Conservation (phyloP, 345 rosid species). For the Arabidopsis suecica region DNA sequence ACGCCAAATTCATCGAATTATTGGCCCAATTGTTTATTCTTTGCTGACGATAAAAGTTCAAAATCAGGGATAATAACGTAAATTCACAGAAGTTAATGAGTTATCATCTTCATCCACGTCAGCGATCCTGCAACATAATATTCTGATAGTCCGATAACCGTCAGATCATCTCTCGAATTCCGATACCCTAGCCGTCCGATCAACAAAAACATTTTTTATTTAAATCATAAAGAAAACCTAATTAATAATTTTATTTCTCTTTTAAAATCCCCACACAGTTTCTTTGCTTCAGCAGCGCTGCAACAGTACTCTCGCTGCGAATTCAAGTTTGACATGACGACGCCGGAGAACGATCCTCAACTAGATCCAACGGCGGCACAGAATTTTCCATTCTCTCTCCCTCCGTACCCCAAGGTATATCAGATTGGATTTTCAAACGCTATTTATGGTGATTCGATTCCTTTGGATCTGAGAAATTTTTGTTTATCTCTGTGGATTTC, state of each 20-base stretch:
- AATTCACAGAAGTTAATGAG: neutral
- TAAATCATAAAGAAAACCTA: neutral
- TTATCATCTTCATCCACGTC: conserved; percentile 39
- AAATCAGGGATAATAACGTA: conserved; percentile 17
- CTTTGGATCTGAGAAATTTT: neutral
- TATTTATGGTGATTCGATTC: neutral
- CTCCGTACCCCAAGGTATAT: conserved; percentile 48
- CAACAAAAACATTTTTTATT: neutral
- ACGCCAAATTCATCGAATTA: neutral
- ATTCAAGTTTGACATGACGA: conserved; percentile 27
- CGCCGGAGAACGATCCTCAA: conserved; percentile 33
- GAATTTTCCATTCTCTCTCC: conserved; percentile 24
- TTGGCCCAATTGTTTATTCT: neutral
- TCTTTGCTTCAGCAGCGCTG: conserved; percentile 18
- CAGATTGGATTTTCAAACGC: neutral
- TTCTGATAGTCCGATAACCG: conserved; percentile 23
- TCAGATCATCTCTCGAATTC: conserved; percentile 29
- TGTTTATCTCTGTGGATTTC: neutral
- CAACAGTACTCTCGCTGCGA: conserved; percentile 26
- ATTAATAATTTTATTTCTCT: neutral
- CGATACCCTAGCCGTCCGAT: conserved; percentile 47
- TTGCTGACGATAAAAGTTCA: neutral
- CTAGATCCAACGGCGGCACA: conserved; percentile 9
- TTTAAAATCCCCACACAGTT: conserved; percentile 5
- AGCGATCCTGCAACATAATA: conserved; percentile 39